Conservation (phyloP, 495 filamentous ascomycete species). For the Penicillium psychrofluorescens region DNA sequence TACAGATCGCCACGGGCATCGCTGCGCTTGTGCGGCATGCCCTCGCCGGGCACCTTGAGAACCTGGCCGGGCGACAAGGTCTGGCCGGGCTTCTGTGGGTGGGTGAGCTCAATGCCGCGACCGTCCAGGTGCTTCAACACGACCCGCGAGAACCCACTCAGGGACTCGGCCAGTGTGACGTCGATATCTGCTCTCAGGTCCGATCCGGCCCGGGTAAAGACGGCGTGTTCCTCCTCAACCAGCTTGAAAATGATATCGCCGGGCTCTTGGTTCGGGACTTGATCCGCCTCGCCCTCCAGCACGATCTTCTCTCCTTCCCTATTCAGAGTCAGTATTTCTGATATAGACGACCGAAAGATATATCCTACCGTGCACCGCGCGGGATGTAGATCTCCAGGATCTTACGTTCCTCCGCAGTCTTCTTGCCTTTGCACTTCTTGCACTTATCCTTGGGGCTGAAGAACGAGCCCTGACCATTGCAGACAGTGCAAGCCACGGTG, state of each 20-base stretch:
- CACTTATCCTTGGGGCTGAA: constrained; percentile 94
- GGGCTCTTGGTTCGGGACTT: constrained; percentile 81
- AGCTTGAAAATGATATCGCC: constrained; percentile 89
- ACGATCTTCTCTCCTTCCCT: constrained; percentile 83
- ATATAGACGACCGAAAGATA: not conserved
- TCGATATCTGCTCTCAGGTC: constrained; percentile 76
- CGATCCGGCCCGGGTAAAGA: constrained; percentile 72
- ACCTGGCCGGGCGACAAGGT: constrained; percentile 73
- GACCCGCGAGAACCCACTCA: constrained; percentile 84
- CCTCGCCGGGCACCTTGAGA: constrained; percentile 78
- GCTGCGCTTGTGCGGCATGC: constrained; percentile 85
- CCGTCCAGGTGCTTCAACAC: constrained; percentile 92
- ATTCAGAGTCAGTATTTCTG: not conserved
- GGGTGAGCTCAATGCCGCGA: constrained; percentile 73
- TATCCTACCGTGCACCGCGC: constrained; percentile 62
- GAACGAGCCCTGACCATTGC: constrained; percentile 71
- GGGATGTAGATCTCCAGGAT: constrained; percentile 94
- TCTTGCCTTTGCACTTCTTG: constrained; percentile 94
- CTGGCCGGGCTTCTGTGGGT: constrained; percentile 61
- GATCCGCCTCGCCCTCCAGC: constrained; percentile 90
- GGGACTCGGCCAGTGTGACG: constrained; percentile 73
- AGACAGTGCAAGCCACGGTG: constrained; percentile 64
- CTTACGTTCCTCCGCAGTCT: constrained; percentile 76
- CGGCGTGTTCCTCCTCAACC: constrained; percentile 70
- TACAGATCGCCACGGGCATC: constrained; percentile 84